Evolutionary conservation across 192 early-diverging fungal genomes (phyloP).

Genomic region (Entophlyctis helioformis): DNA sequence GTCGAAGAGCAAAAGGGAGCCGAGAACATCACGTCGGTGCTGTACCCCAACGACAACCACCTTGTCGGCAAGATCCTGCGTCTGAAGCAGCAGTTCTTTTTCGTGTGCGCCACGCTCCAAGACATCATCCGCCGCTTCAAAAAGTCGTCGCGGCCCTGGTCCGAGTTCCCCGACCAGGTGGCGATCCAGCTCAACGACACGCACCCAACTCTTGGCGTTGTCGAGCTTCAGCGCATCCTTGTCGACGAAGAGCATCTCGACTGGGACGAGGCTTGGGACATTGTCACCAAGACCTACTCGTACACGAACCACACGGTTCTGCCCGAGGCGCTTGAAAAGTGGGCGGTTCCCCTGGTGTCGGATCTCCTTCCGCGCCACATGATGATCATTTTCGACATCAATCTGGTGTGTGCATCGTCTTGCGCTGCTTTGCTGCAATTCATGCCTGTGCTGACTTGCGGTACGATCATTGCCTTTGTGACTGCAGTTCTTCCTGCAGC

Average conservation of each 20-base stretch:
- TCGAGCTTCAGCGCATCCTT: constrained; percentile 85
- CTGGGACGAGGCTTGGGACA: constrained; percentile 93
- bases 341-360: constrained; percentile 89
- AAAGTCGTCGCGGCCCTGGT: constrained; percentile 69
- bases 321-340: constrained; percentile 96
- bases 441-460: not conserved
- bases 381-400: constrained; percentile 99
- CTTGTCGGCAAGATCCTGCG: constrained; percentile 92
- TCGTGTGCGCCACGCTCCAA: constrained; percentile 74
- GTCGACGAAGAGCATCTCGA: constrained; percentile 80
- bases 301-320: constrained; percentile 99
- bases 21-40: constrained; percentile 85
- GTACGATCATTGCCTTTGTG: not conserved
- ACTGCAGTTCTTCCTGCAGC: constrained; percentile 77
- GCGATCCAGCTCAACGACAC: constrained; percentile 98
- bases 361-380: constrained; percentile 92
- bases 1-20: constrained; percentile 85
- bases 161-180: constrained; percentile 83
- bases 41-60: constrained; percentile 98
- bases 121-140: constrained; percentile 85
- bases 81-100: constrained; percentile 97
- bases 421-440: not conserved
- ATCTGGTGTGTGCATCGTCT: constrained; percentile 34
- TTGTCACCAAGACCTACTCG: constrained; percentile 74
- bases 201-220: constrained; percentile 89